Base-by-base conservation (phyloP, 441 rosid genomes). In the Aleurites moluccanus region DNA sequence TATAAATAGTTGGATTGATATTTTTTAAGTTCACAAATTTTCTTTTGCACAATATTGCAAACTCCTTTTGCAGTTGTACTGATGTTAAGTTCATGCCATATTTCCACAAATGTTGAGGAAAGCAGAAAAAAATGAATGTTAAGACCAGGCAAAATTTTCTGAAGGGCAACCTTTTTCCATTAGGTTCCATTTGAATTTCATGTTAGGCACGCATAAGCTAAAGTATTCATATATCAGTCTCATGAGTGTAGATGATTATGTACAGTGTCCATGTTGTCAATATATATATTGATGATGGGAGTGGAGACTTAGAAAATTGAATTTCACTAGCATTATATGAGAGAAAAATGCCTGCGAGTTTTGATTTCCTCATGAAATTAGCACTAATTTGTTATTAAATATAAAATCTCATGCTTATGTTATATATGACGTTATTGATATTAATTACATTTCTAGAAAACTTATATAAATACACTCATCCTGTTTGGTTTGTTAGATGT, bases 181-280 rank as follows among this genome's bases (percentile, higher is more conserved):
- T 47, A 50, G 11, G n/a, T 62, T 63, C 38, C 10, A 13, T 62
- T 47, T 28, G 61, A 73, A 33, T 73, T 50, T 62, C 45, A 30
- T 52, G 28, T 61, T 33, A n/a, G 13, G 68, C 49, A 53, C 35
- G 61, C 33, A 30, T 30, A 30, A 30, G 33, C 40, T 38, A 38
- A 38, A 38, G 40, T 38, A 38, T 6, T 56, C 64, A 52, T n/a
- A 9, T 53, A 28, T 30, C 33, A 20, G 44, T 53, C 70, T 47
- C 40, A 49, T 16, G 59, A 44, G 35, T 35, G 49, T 16, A n/a
- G 53, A 7, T 6, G 33, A 13, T 47, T 13, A 62, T 23, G 13
- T 14, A 14, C 63, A 20, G 13, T 53, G 76, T 47, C 25, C 15
- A 20, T 50, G 10, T 50, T 50, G 60, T 68, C 18, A 20, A 38